Evolutionary conservation across 2,329 filamentous ascomycete species (phyloP).

Genomic region (Cordyceps sp.): DNA sequence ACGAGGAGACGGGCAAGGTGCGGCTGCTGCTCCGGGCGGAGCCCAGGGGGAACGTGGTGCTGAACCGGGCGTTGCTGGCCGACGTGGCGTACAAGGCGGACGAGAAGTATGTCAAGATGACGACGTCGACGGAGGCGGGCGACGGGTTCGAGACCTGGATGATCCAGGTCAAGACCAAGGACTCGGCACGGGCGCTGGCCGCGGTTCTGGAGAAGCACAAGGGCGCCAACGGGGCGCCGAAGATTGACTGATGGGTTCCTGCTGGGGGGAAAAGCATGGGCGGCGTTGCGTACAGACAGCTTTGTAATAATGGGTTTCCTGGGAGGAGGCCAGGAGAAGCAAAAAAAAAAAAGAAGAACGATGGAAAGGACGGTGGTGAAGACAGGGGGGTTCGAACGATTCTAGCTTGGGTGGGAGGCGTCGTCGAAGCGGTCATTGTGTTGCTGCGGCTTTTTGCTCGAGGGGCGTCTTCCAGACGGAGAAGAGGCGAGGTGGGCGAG

Average conservation of each 20-base stretch:
- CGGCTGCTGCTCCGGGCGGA: slow-evolving; percentile 60
- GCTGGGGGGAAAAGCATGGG: slow-evolving; percentile 1
- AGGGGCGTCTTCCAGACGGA: no score
- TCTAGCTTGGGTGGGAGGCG: no score
- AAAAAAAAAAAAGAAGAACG: no score
- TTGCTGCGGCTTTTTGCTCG: no score
- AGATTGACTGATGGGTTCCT: not conserved
- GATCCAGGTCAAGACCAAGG: slow-evolving; percentile 51
- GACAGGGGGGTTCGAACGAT: no score
- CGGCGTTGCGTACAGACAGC: no score
- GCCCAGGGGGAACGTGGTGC: slow-evolving; percentile 53
- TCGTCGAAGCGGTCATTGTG: no score
- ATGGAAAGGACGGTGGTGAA: no score
- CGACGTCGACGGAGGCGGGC: slow-evolving; percentile 39
- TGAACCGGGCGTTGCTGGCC: slow-evolving; percentile 52
- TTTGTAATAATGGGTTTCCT: no score
- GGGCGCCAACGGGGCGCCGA: slow-evolving; percentile 34
- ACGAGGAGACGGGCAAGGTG: slow-evolving; percentile 50
- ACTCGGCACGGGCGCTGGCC: slow-evolving; percentile 37
- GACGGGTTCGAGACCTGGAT: slow-evolving; percentile 52
- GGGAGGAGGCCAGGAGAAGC: no score
- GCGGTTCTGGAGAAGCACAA: slow-evolving; percentile 35
- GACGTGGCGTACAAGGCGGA: slow-evolving; percentile 45
- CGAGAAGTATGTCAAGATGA: slow-evolving; percentile 43
- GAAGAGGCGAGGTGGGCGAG: no score